Evolutionary conservation across 805 yeast species (phyloP).

Genomic region (Ogataea ganodermae): DNA sequence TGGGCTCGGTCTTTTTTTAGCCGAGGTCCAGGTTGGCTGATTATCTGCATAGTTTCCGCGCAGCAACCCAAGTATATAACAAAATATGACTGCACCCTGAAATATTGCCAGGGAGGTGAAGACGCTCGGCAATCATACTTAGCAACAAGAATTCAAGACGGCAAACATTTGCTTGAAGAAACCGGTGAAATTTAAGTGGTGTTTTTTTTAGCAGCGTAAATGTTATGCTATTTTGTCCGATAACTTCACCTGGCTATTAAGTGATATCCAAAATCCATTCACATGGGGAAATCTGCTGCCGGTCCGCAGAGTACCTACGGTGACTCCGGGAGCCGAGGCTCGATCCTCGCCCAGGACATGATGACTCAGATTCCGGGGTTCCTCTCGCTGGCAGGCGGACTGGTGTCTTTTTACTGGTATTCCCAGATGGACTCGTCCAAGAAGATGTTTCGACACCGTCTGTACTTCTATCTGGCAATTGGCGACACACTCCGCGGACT

Average conservation of each 20-base stretch:
- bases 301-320: neutral
- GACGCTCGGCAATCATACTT: no score
- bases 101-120: no score
- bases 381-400: constrained; percentile 18
- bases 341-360: constrained; percentile 11
- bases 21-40: neutral
- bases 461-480: constrained; percentile 17
- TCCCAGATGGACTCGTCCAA: constrained; percentile 17
- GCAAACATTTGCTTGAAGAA: neutral
- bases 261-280: no score
- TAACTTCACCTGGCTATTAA: no score
- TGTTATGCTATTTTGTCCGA: no score
- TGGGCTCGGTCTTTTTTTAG: neutral
- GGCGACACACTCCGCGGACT: constrained; percentile 17
- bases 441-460: constrained; percentile 19
- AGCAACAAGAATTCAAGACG: neutral
- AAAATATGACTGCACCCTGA: neutral
- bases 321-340: constrained; percentile 2
- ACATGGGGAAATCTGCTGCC: neutral
- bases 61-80: neutral
- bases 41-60: neutral
- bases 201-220: no score
- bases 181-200: neutral
- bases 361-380: constrained; percentile 17
- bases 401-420: constrained; percentile 23